Base-by-base conservation (phyloP, 2,329 filamentous ascomycete genomes). In the Monosporascus sp. region DNA sequence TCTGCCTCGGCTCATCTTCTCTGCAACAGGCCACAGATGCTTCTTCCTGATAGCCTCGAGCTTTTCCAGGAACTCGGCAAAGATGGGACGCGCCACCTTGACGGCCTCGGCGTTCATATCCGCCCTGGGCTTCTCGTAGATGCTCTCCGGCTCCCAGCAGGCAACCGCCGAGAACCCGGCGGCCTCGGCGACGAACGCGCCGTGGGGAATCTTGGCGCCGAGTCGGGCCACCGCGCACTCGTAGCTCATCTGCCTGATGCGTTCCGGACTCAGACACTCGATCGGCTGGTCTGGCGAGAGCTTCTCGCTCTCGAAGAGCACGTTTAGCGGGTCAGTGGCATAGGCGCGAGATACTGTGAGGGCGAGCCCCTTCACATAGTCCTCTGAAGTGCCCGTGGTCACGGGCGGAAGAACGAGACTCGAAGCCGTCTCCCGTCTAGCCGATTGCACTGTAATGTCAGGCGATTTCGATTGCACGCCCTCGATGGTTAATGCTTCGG, bases 101-200 rank as follows among this genome's bases (percentile, higher is more conserved):
- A 7, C 44, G n/a, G 17, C 47, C 18, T 35, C 5, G 3, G 7
- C 20, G 40, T 7, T 9, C 28, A 18, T 18, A 15, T 51, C 51
- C 8, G 35, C 14, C n/a, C 28, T 37, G 2, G 47, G 49, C 50
- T 50, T 40, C 28, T 44, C 45, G 20, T 49, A 51, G 5, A 48
- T 52, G 6, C 11, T 24, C 7, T 37, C 26, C 15, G 53, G 57
- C 50, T 56, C 56, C 56, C 58, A 60, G 44, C 54, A 60, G 7
- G 58, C 56, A 2, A 60, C 57, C 9, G 57, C 54, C 6, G 58
- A 55, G 47, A 60, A 59, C 4, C 58, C 51, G 7, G 49, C 59
- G 3, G 60, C 61, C 47, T 60, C 54, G 28, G 45, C 60, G 11
- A 61, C 52, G 48, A 65, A 60, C 14, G 41, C 55, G 47, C 56